These are phyloP conservation scores for Calendula officinalis DNA, from an alignment of 129 eudicot genomes.

Conservation along the genomic window DNA sequence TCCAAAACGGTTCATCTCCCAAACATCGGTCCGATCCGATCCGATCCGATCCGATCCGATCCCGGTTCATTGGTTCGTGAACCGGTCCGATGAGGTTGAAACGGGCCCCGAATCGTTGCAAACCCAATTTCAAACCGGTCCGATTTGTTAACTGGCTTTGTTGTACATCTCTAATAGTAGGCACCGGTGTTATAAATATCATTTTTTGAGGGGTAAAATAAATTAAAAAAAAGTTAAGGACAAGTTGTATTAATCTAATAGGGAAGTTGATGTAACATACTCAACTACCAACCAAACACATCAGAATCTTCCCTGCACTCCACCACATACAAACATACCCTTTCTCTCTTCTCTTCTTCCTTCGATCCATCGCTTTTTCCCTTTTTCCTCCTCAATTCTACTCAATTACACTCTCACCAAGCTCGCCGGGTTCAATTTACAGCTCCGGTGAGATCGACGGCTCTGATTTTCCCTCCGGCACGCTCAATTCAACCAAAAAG, in stretches of 20 bases:
- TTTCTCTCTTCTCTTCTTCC: conserved; percentile 13
- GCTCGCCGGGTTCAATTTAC: not conserved
- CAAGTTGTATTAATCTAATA: conserved; percentile 24
- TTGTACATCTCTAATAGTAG: too few species aligned
- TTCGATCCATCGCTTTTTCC: conserved; percentile 27
- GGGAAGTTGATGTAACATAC: conserved; percentile 28
- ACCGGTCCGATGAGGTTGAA: too few species aligned
- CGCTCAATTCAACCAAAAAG: conserved; percentile 26
- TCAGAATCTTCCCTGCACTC: conserved; percentile 38
- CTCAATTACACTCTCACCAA: not conserved
- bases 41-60: too few species aligned
- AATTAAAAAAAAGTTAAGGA: not conserved
- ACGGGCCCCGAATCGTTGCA: too few species aligned
- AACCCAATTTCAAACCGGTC: too few species aligned
- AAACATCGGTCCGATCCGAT: too few species aligned
- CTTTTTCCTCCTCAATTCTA: conserved; percentile 4
- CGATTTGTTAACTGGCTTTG: too few species aligned
- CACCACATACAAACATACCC: conserved; percentile 31
- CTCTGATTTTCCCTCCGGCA: conserved; percentile 24
- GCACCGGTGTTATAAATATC: too few species aligned
- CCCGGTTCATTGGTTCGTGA: too few species aligned
- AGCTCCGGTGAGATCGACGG: conserved; percentile 25
- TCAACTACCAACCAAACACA: conserved; percentile 58
- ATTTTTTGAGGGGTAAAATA: not conserved
- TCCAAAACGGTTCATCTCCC: too few species aligned